Evolutionary conservation across 2,329 filamentous ascomycete genomes (phyloP), one percentile per base, ranked within the genome.

Genomic region (Knufia fluminis): DNA sequence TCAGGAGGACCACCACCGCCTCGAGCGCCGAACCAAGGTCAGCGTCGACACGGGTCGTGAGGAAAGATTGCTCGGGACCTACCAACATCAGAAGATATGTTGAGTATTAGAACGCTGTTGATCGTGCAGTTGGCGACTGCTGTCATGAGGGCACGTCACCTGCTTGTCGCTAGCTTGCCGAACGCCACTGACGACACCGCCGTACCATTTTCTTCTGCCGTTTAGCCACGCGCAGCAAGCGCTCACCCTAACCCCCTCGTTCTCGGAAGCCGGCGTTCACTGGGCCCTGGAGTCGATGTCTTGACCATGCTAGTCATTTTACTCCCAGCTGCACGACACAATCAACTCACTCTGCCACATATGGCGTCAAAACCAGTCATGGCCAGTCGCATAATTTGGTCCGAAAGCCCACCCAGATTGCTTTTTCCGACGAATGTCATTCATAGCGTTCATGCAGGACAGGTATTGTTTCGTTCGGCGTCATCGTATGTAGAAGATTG

Each of bases 1-100:
- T 38, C 45, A 17, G 45, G 45, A 31, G 33, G 33, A 26, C 45
- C 45, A 8, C 14, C 33, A 23, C 45, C 16, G 17, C 23, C 33
- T 40, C 45, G 35, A 19, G 33, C 17, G 6, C 33, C 42, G 8
- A 45, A 48, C 16, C 33, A 23, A 48, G 23, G 33, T 10, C 23
- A 28, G 16, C 45, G 35, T 48, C 45, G 45, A 4, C 33, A 40
- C 22, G 45, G 23, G 16, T 20, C 45, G 22, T 12, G 33, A 38
- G 31, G 24, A 28, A 6, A 43, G n/a, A 10, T 16, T 43, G 10
- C 6, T 23, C 19, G 40, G n/a, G n/a, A n/a, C n/a, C n/a, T 8
- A 22, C 33, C n/a, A 36, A 14, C 33, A 17, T 8, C 16, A 36
- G 16, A n/a, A 6, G 6, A 4, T 16, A 17, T 36, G n/a, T 36